Evolutionary conservation across 331 rosid genomes (phyloP).

Genomic region (Malus hybrid): DNA sequence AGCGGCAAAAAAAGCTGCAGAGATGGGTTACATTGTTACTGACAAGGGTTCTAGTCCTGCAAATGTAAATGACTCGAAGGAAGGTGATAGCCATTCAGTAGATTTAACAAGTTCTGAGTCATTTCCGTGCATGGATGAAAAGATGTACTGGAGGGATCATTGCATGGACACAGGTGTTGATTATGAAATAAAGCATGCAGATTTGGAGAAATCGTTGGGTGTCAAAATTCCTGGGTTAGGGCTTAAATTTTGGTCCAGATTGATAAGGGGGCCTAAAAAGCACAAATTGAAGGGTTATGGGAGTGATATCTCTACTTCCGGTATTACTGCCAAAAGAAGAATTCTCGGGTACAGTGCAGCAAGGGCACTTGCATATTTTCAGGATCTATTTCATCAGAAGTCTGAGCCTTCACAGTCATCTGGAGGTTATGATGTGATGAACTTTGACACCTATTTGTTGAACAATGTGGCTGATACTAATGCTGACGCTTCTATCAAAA

Average conservation of each 20-base stretch:
- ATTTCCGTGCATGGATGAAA: slow-evolving; percentile 54
- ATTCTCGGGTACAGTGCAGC: slow-evolving; percentile 61
- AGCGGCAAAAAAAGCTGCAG: slow-evolving; percentile 68
- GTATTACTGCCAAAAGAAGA: slow-evolving; percentile 46
- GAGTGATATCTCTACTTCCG: slow-evolving; percentile 42
- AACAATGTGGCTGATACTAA: slow-evolving; percentile 36
- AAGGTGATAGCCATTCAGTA: slow-evolving; percentile 22
- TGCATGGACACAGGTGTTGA: slow-evolving; percentile 75
- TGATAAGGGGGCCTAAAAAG: slow-evolving; percentile 39
- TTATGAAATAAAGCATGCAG: slow-evolving; percentile 72
- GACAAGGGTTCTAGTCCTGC: slow-evolving; percentile 34
- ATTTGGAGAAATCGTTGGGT: slow-evolving; percentile 75
- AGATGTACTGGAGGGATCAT: slow-evolving; percentile 53
- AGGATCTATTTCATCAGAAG: slow-evolving; percentile 36
- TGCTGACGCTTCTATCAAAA: slow-evolving; percentile 17
- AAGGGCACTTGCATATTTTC: slow-evolving; percentile 58
- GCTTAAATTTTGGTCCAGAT: slow-evolving; percentile 57
- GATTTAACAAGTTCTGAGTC: slow-evolving; percentile 26
- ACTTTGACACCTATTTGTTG: slow-evolving; percentile 33
- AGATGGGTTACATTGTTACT: slow-evolving; percentile 60
- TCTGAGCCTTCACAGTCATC: slow-evolving; percentile 32
- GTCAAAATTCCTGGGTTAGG: slow-evolving; percentile 57
- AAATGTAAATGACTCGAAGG: slow-evolving; percentile 32
- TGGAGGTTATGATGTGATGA: slow-evolving; percentile 20
- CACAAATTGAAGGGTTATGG: slow-evolving; percentile 47